Evolutionary conservation across 2,329 filamentous ascomycete species (phyloP).

Genomic region (Colletotrichum orchidophilum): DNA sequence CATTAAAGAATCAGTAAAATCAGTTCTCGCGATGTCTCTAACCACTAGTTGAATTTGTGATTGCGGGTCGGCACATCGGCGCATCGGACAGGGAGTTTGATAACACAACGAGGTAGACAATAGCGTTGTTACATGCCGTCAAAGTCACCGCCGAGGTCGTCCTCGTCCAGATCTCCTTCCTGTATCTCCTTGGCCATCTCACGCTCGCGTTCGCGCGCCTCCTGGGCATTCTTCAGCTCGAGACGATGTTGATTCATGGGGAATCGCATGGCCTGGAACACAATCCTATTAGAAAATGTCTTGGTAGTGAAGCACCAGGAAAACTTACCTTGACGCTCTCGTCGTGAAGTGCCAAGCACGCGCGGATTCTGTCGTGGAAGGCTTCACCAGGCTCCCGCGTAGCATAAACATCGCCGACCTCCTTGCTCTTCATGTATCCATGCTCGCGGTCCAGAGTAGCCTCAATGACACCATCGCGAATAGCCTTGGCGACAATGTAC

Average conservation of each 20-base stretch:
- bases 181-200: conserved; percentile 99
- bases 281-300: conserved; percentile 38
- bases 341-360: conserved; percentile 91
- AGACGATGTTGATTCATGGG: conserved; percentile 99
- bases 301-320: background rate
- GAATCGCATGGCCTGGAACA: conserved; percentile 88
- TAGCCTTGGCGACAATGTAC: conserved; percentile 99
- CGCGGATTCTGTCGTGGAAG: conserved; percentile 95
- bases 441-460: conserved; percentile 92
- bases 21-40: background rate
- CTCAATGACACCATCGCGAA: conserved; percentile 96
- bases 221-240: conserved; percentile 97
- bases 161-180: conserved; percentile 95
- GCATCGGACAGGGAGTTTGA: conserved; percentile 12
- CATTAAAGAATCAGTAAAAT: conserved; percentile 12
- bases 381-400: conserved; percentile 95
- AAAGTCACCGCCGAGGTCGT: conserved; percentile 94
- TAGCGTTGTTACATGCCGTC: conserved; percentile 80
- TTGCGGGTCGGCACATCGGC: background rate
- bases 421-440: conserved; percentile 99
- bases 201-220: conserved; percentile 94
- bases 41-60: conserved; percentile 15
- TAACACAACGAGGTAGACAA: conserved; percentile 27
- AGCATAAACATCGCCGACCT: conserved; percentile 93
- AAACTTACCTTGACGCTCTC: conserved; percentile 90